Evolutionary conservation across 495 filamentous ascomycete species (phyloP).

Genomic region (Aspergillus cavernicola): DNA sequence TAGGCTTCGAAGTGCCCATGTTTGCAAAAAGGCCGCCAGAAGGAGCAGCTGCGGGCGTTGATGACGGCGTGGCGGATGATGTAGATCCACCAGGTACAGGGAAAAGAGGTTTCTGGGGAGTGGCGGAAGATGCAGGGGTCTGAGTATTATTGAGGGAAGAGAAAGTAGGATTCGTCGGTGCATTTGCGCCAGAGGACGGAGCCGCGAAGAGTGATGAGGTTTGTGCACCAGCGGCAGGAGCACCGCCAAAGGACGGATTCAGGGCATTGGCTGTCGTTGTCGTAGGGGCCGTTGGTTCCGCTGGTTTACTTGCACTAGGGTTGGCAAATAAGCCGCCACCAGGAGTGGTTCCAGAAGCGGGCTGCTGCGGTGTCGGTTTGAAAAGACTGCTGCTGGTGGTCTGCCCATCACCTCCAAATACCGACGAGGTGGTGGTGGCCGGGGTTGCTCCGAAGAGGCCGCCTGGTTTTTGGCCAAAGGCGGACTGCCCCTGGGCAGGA

Average conservation of each 20-base stretch:
- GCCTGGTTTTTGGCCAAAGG: slow-evolving; percentile 34
- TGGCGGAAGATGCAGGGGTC: slow-evolving; percentile 30
- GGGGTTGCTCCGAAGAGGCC: slow-evolving; percentile 30
- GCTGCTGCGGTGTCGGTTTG: slow-evolving; percentile 22
- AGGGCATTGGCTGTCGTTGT: slow-evolving; percentile 21
- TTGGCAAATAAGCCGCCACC: slow-evolving; percentile 39
- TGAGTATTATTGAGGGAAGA: slow-evolving; percentile 26
- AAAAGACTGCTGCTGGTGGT: slow-evolving; percentile 33
- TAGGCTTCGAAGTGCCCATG: slow-evolving; percentile 32
- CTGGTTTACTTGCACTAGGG: slow-evolving; percentile 32
- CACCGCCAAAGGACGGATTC: slow-evolving; percentile 30
- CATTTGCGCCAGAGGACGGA: slow-evolving; percentile 24
- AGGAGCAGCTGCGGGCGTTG: slow-evolving; percentile 37
- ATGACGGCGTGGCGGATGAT: slow-evolving; percentile 34
- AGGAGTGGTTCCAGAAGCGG: slow-evolving; percentile 33
- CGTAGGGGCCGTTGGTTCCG: slow-evolving; percentile 37
- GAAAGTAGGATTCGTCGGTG: slow-evolving; percentile 31
- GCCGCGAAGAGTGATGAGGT: slow-evolving; percentile 39
- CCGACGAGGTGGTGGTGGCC: slow-evolving; percentile 19
- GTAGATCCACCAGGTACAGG: slow-evolving; percentile 31
- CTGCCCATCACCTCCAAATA: slow-evolving; percentile 24
- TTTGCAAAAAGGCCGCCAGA: slow-evolving; percentile 35
- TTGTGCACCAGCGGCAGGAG: slow-evolving; percentile 21
- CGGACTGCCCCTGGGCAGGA: slow-evolving; percentile 21
- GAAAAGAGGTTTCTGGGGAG: slow-evolving; percentile 42